phyloP scores from a whole-genome alignment of 2,329 filamentous ascomycete genomes.

The Penicillium italicum region DNA sequence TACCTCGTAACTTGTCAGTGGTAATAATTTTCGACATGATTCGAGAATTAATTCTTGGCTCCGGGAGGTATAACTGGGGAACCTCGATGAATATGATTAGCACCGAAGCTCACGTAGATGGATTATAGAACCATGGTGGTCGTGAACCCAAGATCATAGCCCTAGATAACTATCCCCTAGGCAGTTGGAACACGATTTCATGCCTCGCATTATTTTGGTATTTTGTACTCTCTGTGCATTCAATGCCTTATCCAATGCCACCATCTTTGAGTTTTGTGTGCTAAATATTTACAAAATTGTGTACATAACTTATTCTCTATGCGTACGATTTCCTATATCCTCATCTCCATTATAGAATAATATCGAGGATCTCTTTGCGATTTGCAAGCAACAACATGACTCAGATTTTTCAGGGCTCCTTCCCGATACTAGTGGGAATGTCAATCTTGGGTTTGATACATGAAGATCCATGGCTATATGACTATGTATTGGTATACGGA shows the following conservation, averaged over 20 bases:
- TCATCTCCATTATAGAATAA: not conserved
- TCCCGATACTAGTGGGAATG: not conserved
- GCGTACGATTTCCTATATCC: not conserved
- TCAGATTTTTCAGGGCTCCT: not conserved
- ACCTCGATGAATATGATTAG: not conserved
- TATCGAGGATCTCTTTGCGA: not conserved
- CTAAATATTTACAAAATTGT: too few relatives aligned
- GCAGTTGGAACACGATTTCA: not conserved
- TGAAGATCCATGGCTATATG: not conserved
- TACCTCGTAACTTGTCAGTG: not conserved
- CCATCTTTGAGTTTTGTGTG: not conserved
- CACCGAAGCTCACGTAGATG: not conserved
- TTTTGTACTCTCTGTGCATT: not conserved
- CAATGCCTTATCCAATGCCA: not conserved
- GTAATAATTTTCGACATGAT: not conserved
- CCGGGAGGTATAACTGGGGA: not conserved
- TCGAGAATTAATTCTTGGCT: not conserved
- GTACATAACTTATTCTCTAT: too few relatives aligned
- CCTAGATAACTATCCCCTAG: not conserved
- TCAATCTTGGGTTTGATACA: not conserved
- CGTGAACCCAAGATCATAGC: not conserved
- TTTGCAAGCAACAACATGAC: not conserved
- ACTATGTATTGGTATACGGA: not conserved
- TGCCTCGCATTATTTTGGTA: too few relatives aligned
- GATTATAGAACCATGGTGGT: not conserved